Base-by-base conservation (phyloP, 495 filamentous ascomycete species). In the Pyronema omphalodes region DNA sequence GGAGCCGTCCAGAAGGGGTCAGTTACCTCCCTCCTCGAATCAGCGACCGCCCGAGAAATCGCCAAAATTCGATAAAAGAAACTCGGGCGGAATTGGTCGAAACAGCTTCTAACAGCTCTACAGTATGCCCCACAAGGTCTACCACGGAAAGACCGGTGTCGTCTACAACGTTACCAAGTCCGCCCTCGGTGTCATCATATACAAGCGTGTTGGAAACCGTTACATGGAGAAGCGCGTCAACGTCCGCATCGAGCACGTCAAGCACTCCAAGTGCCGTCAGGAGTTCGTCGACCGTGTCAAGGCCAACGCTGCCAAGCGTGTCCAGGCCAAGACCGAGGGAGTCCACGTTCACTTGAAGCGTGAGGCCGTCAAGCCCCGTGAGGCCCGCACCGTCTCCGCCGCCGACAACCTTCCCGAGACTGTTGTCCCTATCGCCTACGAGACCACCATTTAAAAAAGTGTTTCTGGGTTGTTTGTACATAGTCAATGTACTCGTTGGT, bases 151-250 rank as follows among this genome's bases (percentile, higher is more conserved):
- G 83, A 95, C 88, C 58, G 88, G 88, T 68, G 84, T 95, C 64
- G 75, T 95, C 75, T 94, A 94, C 80, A 95, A 94, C 76, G 87
- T 94, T 61, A 94, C 89, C 69, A 93, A 94, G 78, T 83, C 77
- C 68, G 82, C 83, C 61, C 85, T 96, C 67, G 91, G 91, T 69
- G 85, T 98, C 71, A 93, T 95, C 74, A 82, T 98, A 71, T 88
- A 95, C 83, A 94, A 93, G 80, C 82, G 85, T 68, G 91, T 98
- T 69, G 82, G 83, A 74, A 88, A 94, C 79, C 84, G 91, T 61
- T 96, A 93, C 80, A 74, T 98, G 69, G 91, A 96, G 83, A 96
- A 98, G 84, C 89, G 91, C 70, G 78, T 98, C 75, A 95, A 91
- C 78, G 76, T 98, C 74, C 87, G 91, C 69, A 76, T 96, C 72